Percentiles rank a stretch among this genome's conserved stretches.
phyloP scores from a whole-genome alignment of 106 monocot species.

The Alisma plantagoaquatica region DNA sequence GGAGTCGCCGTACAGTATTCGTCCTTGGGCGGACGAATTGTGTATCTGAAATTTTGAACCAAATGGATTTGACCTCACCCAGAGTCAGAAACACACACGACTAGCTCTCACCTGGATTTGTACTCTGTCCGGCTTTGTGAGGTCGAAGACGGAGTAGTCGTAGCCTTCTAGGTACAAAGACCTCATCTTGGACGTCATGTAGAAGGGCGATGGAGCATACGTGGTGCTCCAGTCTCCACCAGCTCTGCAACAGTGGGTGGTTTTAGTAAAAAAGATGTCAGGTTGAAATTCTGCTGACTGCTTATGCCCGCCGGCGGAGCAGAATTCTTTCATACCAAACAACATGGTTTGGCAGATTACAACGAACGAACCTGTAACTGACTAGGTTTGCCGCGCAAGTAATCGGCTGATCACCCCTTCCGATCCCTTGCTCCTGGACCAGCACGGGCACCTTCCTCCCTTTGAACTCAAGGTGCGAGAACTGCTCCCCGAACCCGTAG shows the following conservation, averaged over 20 bases:
- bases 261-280: no score
- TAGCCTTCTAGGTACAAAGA: constrained; percentile 75
- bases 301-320: no score
- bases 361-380: constrained; percentile 95
- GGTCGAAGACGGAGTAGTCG: constrained; percentile 65
- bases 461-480: constrained; percentile 76
- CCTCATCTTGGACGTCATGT: constrained; percentile 87
- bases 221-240: constrained; percentile 88
- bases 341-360: no score
- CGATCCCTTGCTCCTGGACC: constrained; percentile 93
- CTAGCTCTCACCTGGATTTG: constrained; percentile 59
- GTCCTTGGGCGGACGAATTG: constrained; percentile 31
- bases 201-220: constrained; percentile 84
- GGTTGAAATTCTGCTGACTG: no score
- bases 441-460: constrained; percentile 64
- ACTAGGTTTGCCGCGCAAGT: constrained; percentile 71
- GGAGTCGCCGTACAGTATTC: constrained; percentile 54
- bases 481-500: constrained; percentile 90
- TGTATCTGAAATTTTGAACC: constrained; percentile 57
- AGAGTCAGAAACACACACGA: not conserved
- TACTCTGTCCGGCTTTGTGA: constrained; percentile 60
- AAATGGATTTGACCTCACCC: no score
- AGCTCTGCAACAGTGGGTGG: constrained; percentile 43
- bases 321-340: no score
- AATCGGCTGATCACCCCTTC: constrained; percentile 93